Evolutionary conservation across 257 asterid genomes (phyloP).

Genomic region (Catharanthus roseus): DNA sequence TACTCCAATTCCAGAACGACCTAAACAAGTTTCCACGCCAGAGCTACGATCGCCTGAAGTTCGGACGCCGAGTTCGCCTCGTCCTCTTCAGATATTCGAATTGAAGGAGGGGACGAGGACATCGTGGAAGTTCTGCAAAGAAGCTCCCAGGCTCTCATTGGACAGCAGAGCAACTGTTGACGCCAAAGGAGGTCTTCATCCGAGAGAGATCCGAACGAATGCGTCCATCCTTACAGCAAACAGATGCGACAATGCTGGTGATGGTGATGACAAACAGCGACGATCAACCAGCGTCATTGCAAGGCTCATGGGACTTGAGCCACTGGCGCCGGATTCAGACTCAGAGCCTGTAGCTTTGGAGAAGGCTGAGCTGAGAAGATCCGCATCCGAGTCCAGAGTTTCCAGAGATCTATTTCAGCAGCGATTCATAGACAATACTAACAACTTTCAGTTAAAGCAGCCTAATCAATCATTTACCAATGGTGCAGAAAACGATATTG

Average conservation of each 20-base stretch:
- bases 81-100: conserved; percentile 43
- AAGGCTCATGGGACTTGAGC: conserved; percentile 88
- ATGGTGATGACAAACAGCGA: conserved; percentile 41
- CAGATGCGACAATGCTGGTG: conserved; percentile 33
- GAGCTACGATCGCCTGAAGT: conserved; percentile 26
- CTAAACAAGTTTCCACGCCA: conserved; percentile 14
- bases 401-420: conserved; percentile 64
- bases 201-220: conserved; percentile 59
- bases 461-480: conserved; percentile 26
- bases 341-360: conserved; percentile 32
- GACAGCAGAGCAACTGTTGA: conserved; percentile 95
- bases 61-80: conserved; percentile 52
- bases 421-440: conserved; percentile 40
- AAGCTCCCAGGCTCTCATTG: conserved; percentile 81
- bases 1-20: conserved; percentile 27
- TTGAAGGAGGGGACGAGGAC: conserved; percentile 54
- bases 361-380: conserved; percentile 71
- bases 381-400: conserved; percentile 87
- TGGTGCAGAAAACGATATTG: not conserved
- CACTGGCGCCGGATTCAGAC: conserved; percentile 46
- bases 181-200: conserved; percentile 80
- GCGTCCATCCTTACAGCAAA: conserved; percentile 27
- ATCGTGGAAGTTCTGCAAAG: conserved; percentile 76
- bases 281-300: conserved; percentile 81
- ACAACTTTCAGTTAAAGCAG: conserved; percentile 25